These are phyloP conservation scores for Aspergillus candidus DNA, from an alignment of 2,329 filamentous ascomycete species.

Conservation along the genomic window DNA sequence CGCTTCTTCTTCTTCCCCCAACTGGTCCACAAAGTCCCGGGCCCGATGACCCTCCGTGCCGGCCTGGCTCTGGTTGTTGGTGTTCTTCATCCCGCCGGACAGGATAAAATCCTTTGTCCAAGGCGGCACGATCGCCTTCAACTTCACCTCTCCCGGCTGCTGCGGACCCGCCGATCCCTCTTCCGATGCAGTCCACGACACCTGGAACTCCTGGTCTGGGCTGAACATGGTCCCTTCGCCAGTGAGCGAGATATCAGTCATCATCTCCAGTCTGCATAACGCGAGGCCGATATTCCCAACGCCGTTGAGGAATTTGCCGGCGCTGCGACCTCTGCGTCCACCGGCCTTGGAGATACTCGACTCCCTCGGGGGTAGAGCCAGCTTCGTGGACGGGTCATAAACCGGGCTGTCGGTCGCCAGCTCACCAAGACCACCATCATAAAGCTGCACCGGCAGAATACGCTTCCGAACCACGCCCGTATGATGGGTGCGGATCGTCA, in stretches of 20 bases:
- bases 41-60: slow-evolving; percentile 28
- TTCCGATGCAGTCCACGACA: slow-evolving; percentile 46
- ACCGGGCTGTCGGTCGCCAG: slow-evolving; percentile 46
- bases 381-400: slow-evolving; percentile 25
- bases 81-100: slow-evolving; percentile 34
- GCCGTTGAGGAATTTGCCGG: slow-evolving; percentile 73
- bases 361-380: slow-evolving; percentile 31
- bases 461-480: slow-evolving; percentile 89
- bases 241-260: slow-evolving; percentile 73
- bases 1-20: slow-evolving; percentile 31
- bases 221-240: slow-evolving; percentile 58
- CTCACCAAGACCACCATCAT: slow-evolving; percentile 43
- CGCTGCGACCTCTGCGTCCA: slow-evolving; percentile 55
- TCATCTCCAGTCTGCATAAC: slow-evolving; percentile 79
- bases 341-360: slow-evolving; percentile 51
- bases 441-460: slow-evolving; percentile 73
- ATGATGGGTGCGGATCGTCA: slow-evolving; percentile 93
- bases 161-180: slow-evolving; percentile 30
- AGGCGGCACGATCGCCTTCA: slow-evolving; percentile 77
- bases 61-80: slow-evolving; percentile 16
- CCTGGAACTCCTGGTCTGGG: slow-evolving; percentile 56
- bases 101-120: slow-evolving; percentile 56
- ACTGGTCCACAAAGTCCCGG: slow-evolving; percentile 31
- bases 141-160: slow-evolving; percentile 43
- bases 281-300: slow-evolving; percentile 83